phyloP scores from a whole-genome alignment of 192 early-diverging fungal genomes.

The Cladochytrium replicatum region DNA sequence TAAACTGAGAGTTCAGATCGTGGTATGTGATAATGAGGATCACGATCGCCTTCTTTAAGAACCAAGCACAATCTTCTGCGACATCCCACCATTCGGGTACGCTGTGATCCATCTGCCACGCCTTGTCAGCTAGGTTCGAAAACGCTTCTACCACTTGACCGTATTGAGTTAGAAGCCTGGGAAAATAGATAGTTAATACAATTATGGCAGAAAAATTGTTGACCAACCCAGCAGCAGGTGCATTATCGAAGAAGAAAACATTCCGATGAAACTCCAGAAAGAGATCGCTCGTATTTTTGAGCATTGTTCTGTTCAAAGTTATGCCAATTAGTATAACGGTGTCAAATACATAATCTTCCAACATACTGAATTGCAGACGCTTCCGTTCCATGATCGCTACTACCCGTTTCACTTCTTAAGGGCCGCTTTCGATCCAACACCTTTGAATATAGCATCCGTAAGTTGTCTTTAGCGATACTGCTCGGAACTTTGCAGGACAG shows the following conservation, averaged over 20 bases:
- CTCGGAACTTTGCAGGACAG: slow-evolving; percentile 17
- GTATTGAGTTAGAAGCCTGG: too few species aligned
- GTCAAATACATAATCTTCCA: too few species aligned
- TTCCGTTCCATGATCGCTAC: too few species aligned
- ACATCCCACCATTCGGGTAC: not conserved
- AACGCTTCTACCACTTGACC: too few species aligned
- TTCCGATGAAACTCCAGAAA: not conserved
- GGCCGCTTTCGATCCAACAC: not conserved
- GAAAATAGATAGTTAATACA: slow-evolving; percentile 20
- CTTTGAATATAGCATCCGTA: slow-evolving; percentile 18
- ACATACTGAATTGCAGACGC: too few species aligned
- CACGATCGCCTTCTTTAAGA: slow-evolving; percentile 12
- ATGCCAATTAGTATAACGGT: too few species aligned
- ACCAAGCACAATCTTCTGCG: slow-evolving; percentile 1
- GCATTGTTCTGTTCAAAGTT: too few species aligned
- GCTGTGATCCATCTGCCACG: not conserved
- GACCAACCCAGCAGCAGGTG: too few species aligned
- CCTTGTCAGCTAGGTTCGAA: too few species aligned
- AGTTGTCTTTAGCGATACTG: slow-evolving; percentile 22
- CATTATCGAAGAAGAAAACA: slow-evolving; percentile 7
- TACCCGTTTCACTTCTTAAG: slow-evolving; percentile 2
- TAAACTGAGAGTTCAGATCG: slow-evolving; percentile 6
- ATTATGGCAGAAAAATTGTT: too few species aligned
- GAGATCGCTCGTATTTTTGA: too few species aligned
- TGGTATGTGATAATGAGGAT: not conserved